These are phyloP conservation scores for Claviceps paspali DNA, from an alignment of 2,329 filamentous ascomycete genomes.

Conservation along the genomic window DNA sequence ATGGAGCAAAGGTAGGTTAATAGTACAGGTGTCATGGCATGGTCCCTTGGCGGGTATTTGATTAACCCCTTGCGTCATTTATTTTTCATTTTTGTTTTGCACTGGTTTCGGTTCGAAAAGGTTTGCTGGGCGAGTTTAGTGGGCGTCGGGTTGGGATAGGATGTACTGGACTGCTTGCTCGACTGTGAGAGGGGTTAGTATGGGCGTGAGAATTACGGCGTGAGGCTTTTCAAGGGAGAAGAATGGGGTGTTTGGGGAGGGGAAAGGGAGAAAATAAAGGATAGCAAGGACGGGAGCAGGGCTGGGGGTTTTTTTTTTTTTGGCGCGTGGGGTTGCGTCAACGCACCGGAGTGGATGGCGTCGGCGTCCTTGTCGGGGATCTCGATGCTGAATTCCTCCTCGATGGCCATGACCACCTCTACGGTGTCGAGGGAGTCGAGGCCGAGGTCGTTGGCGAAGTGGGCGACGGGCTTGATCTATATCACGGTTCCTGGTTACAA, in stretches of 20 bases:
- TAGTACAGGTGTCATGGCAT: slow-evolving; percentile 6
- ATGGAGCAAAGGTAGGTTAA: slow-evolving; percentile 1
- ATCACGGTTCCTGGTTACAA: slow-evolving; percentile 8
- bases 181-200: slow-evolving; percentile 42
- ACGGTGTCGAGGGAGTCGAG: slow-evolving; percentile 96
- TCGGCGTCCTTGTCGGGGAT: slow-evolving; percentile 97
- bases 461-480: slow-evolving; percentile 67
- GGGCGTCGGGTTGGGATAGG: slow-evolving; percentile 79
- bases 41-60: no score
- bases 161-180: slow-evolving; percentile 94
- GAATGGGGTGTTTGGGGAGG: no score
- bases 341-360: slow-evolving; percentile 80
- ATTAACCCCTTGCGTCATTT: no score
- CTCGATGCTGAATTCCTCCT: slow-evolving; percentile 88
- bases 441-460: slow-evolving; percentile 95
- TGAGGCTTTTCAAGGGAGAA: background rate
- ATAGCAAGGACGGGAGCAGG: background rate
- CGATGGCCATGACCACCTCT: slow-evolving; percentile 99
- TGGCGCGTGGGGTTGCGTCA: no score
- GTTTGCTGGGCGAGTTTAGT: no score
- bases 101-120: no score
- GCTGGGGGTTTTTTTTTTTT: no score
- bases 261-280: background rate
- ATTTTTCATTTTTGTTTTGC: background rate
- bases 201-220: background rate